A percentile compares a stretch with the other conserved stretches of the same genome.
These are phyloP conservation scores for Epichloe aotearoae DNA, from an alignment of 2,329 filamentous ascomycete genomes.

Conservation along the genomic window DNA sequence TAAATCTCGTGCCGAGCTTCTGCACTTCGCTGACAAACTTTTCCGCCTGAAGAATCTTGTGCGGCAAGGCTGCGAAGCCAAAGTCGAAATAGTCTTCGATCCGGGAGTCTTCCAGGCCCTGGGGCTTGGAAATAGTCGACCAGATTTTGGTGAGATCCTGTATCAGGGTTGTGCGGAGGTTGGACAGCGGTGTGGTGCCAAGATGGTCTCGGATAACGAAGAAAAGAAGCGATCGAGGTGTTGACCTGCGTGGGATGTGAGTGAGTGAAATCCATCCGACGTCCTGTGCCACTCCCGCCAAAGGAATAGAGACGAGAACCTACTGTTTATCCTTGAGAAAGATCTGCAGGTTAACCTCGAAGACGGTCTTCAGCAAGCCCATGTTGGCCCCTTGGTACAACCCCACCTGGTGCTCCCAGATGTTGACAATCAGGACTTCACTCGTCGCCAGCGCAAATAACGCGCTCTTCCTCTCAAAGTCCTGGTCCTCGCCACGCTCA, in stretches of 20 bases:
- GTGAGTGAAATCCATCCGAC: constrained; percentile 8
- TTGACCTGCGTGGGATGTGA: constrained; percentile 43
- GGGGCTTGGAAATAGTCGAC: constrained; percentile 82
- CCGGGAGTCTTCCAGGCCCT: constrained; percentile 71
- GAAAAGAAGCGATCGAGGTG: constrained; percentile 82
- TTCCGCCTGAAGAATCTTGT: constrained; percentile 92
- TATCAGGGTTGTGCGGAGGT: constrained; percentile 78
- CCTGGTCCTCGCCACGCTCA: constrained; percentile 93
- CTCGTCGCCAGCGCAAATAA: constrained; percentile 94
- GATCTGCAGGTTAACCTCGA: constrained; percentile 94
- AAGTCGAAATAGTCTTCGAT: constrained; percentile 99
- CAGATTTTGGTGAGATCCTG: constrained; percentile 88
- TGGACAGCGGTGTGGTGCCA: constrained; percentile 77
- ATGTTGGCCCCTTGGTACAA: constrained; percentile 98
- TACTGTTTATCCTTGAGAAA: constrained; percentile 93
- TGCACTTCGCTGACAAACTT: constrained; percentile 73
- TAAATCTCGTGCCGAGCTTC: constrained; percentile 69
- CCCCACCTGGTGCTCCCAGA: constrained; percentile 98
- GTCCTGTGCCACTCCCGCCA: not conserved
- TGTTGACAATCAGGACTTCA: constrained; percentile 95
- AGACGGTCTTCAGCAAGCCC: constrained; percentile 95
- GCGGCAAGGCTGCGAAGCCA: constrained; percentile 85
- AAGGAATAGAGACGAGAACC: constrained; percentile 18
- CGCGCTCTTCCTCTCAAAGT: constrained; percentile 97
- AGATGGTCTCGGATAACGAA: constrained; percentile 98